A percentile compares a stretch with the other conserved stretches of the same genome.
Evolutionary conservation across 2,329 filamentous ascomycete genomes (phyloP).

Genomic region (Epichloe glyceriae): DNA sequence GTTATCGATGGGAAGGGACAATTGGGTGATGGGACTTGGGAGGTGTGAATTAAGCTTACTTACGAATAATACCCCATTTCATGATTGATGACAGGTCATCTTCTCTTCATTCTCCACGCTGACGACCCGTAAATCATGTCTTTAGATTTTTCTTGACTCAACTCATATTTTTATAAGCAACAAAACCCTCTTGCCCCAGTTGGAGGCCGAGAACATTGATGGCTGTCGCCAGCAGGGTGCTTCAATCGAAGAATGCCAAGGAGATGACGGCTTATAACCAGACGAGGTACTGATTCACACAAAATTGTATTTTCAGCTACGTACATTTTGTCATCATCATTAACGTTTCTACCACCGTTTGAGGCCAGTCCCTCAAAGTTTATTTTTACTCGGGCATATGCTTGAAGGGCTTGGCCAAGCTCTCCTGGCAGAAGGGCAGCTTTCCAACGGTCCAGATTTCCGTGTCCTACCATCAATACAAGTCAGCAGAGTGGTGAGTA

Average conservation of each 20-base stretch:
- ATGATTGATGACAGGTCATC: neutral
- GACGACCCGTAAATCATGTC: no score
- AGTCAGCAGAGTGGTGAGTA: neutral
- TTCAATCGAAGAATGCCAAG: no score
- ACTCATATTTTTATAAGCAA: no score
- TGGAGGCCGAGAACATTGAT: no score
- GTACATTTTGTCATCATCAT: neutral
- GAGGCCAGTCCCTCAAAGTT: neutral
- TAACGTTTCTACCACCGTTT: neutral
- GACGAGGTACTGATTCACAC: neutral
- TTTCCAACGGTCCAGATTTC: slow-evolving; percentile 60
- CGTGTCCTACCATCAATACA: slow-evolving; percentile 34
- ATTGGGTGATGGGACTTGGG: neutral
- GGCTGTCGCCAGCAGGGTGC: no score
- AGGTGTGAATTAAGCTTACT: neutral
- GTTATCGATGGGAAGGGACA: neutral
- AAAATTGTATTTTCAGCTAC: neutral
- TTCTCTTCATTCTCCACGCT: no score
- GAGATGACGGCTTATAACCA: neutral
- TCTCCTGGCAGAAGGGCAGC: slow-evolving; percentile 57
- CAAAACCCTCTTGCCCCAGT: no score
- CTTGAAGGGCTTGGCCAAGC: slow-evolving; percentile 47
- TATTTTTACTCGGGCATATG: slow-evolving; percentile 45
- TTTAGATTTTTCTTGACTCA: no score
- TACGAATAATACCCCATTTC: neutral